Evolutionary conservation across 108 stramenopile species (phyloP), one percentile per base, ranked within the genome.

Genomic region (Cyclostephanos tholiformis): DNA sequence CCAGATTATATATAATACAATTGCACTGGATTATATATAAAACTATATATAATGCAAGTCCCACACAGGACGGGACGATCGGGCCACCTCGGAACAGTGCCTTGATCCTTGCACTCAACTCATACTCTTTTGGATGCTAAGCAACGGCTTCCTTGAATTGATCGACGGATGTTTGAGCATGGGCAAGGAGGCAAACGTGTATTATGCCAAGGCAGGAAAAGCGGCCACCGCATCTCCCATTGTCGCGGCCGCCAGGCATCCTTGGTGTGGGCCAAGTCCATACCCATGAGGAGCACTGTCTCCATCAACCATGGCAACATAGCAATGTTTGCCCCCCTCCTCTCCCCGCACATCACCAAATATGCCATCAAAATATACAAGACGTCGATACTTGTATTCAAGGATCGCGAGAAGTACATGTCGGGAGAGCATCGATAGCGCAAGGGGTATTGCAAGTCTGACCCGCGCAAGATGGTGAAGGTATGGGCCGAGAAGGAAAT

Each of bases 381-480:
- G 44, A 99, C 99, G 6, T 94, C 92, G 56, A 99, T 99, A 67
- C 81, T 99, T 26, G 98, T 99, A 2, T 99, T 99, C 83, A 98
- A 97, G 68, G 99, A 99, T 85, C 85, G 99, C 7, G 97, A 98
- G 77, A 96, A 95, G 87, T 99, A 99, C 77, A 98, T 99, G 5
- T 84, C 90, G 12, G 99, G 99, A 38, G 99, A 99, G 89, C 94
- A 97, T 82, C 88, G 99, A 51, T 99, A 96, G 91, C 74, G 97
- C n/a, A 86, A 94, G 50, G 99, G 99, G 9, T 99, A 99, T 77
- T 97, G 96, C 70, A 91, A 92, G 83, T 89, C 89, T 59, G 99
- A 99, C 83, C 99, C 99, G 5, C 90, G 99, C 27, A 99, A 99
- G 81, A 99, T 99, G 99, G 99, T 99, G 71, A 97, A 98, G 71